Evolutionary conservation across 305 asterid genomes (phyloP).

Genomic region (Plantago coronopus): DNA sequence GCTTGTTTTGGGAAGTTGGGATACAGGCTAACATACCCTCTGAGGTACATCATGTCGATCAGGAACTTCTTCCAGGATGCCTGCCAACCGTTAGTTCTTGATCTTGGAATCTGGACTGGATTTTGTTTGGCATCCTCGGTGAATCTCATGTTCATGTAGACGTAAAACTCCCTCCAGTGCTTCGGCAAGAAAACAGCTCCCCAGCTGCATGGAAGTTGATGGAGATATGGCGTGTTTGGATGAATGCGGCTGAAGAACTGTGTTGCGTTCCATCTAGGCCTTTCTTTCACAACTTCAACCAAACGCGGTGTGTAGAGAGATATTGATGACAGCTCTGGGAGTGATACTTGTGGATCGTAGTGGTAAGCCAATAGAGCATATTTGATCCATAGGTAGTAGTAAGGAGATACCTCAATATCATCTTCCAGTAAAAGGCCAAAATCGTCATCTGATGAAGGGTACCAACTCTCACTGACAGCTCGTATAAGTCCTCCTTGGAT

Average conservation of each 20-base stretch:
- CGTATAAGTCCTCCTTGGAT: conserved; percentile 96
- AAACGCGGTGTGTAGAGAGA: conserved; percentile 84
- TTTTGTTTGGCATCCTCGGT: conserved; percentile 79
- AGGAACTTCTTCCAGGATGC: conserved; percentile 97
- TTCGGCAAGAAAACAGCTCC: conserved; percentile 93
- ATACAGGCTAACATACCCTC: conserved; percentile 80
- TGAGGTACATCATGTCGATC: conserved; percentile 85
- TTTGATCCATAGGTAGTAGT: conserved; percentile 86
- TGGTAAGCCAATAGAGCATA: conserved; percentile 75
- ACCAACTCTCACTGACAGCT: conserved; percentile 95
- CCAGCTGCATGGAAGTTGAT: conserved; percentile 93
- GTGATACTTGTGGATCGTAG: conserved; percentile 76
- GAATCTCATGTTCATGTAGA: conserved; percentile 92
- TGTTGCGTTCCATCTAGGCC: conserved; percentile 91
- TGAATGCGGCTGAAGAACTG: conserved; percentile 67
- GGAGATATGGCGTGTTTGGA: conserved; percentile 91
- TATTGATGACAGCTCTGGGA: conserved; percentile 77
- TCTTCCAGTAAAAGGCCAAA: conserved; percentile 90
- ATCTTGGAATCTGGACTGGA: conserved; percentile 87
- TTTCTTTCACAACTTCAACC: conserved; percentile 86
- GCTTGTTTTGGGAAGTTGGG: conserved; percentile 86
- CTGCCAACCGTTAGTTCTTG: conserved; percentile 99
- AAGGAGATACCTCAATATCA: conserved; percentile 90
- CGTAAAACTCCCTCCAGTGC: conserved; percentile 90
- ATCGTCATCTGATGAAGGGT: conserved; percentile 78